These are phyloP conservation scores for Leccinum ambiguum DNA, from an alignment of 1,284 basidiomycete species.

Conservation along the genomic window DNA sequence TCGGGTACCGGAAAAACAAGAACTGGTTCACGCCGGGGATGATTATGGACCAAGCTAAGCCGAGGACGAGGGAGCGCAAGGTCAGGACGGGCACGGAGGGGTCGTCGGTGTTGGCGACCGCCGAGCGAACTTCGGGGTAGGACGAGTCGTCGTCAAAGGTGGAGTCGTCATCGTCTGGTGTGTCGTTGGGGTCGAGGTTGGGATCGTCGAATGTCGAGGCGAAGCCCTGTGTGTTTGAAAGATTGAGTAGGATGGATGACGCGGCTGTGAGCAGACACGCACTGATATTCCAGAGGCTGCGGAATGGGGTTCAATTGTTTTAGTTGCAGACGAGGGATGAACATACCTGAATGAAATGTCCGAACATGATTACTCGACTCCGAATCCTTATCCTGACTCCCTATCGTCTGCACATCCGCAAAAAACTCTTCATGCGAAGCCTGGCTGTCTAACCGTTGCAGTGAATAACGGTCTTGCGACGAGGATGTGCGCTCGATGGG, in stretches of 20 bases:
- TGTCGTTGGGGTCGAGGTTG: conserved; percentile 43
- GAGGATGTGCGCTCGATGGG: conserved; percentile 19
- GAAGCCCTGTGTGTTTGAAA: conserved; percentile 3
- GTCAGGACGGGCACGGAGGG: conserved; percentile 58
- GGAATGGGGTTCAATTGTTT: background rate
- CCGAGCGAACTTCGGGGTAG: conserved; percentile 78
- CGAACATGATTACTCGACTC: conserved; percentile 17
- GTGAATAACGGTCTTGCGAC: conserved; percentile 18
- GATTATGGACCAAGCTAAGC: conserved; percentile 47
- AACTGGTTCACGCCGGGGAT: conserved; percentile 55
- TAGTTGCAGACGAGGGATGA: background rate
- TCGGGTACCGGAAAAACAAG: conserved; percentile 51
- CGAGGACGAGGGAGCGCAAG: conserved; percentile 62
- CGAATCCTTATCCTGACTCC: conserved; percentile 29
- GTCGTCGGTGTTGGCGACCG: conserved; percentile 75
- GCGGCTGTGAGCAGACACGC: conserved; percentile 8
- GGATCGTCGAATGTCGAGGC: conserved; percentile 40
- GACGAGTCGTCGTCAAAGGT: conserved; percentile 49
- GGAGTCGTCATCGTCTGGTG: conserved; percentile 20
- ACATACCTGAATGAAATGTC: conserved; percentile 23
- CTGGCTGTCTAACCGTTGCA: conserved; percentile 14
- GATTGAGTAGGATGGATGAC: background rate
- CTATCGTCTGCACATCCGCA: conserved; percentile 17
- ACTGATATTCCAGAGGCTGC: conserved; percentile 24
- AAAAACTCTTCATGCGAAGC: conserved; percentile 11